phyloP scores from a whole-genome alignment of 2,329 filamentous ascomycete genomes.

The Sphaceloma murrayae region DNA sequence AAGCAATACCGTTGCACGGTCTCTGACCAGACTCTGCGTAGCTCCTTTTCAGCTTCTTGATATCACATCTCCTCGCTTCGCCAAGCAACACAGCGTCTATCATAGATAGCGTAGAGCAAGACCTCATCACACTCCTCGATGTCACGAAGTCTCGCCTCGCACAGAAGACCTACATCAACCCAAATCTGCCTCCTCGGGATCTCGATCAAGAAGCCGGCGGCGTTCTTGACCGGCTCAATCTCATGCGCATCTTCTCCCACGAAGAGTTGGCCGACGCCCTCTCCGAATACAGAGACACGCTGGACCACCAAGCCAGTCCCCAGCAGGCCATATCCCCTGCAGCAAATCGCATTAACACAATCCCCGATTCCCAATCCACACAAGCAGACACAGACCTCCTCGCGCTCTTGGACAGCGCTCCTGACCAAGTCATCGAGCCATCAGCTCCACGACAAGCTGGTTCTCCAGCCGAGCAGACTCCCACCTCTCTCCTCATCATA shows the following conservation, averaged over 20 bases:
- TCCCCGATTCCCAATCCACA: constrained; percentile 29
- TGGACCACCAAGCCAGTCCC: background rate
- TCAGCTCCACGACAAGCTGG: constrained; percentile 24
- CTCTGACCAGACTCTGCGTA: constrained; percentile 17
- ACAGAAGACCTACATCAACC: background rate
- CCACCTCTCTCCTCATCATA: constrained; percentile 22
- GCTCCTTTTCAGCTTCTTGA: constrained; percentile 32
- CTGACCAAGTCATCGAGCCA: constrained; percentile 30
- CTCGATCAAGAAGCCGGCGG: constrained; percentile 20
- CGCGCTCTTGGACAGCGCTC: constrained; percentile 26
- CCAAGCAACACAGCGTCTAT: constrained; percentile 30
- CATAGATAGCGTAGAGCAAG: constrained; percentile 40
- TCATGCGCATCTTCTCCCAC: constrained; percentile 44
- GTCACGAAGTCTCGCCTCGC: constrained; percentile 16
- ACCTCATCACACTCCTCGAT: constrained; percentile 34
- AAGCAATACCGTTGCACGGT: too few relatives aligned
- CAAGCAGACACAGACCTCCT: constrained; percentile 32
- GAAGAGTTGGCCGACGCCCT: constrained; percentile 40
- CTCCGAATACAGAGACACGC: constrained; percentile 32
- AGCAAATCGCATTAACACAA: constrained; percentile 20
- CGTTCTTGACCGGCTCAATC: constrained; percentile 37
- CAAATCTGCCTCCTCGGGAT: constrained; percentile 15
- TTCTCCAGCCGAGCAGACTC: constrained; percentile 25
- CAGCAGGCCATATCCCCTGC: background rate
- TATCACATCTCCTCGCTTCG: constrained; percentile 31